phyloP scores from a whole-genome alignment of 352 stramenopile genomes.

The Thalassiosira pacifica region DNA sequence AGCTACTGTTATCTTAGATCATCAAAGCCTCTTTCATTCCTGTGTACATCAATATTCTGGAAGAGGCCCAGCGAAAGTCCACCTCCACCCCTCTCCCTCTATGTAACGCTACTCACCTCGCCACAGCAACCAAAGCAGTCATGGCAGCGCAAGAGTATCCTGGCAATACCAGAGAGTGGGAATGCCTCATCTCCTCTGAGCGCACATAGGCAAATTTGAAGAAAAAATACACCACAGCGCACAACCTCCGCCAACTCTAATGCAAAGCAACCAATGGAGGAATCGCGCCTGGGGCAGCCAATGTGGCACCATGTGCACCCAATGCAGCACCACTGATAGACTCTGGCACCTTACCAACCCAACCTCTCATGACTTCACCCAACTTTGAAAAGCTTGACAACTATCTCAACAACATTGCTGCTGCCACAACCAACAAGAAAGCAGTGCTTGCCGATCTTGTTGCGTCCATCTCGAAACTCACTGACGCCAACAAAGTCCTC shows the following conservation, averaged over 20 bases:
- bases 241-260: not conserved
- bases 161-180: not conserved
- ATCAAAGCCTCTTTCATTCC: not conserved
- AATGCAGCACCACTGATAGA: not conserved
- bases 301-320: no score
- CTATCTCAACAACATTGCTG: slow-evolving; percentile 13
- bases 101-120: not conserved
- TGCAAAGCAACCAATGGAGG: not conserved
- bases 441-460: not conserved
- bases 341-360: no score
- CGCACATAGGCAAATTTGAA: slow-evolving; percentile 30
- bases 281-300: not conserved
- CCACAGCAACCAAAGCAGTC: slow-evolving; percentile 26
- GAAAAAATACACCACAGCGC: not conserved
- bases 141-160: not conserved
- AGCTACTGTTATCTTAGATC: no score
- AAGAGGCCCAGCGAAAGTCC: slow-evolving; percentile 23
- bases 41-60: slow-evolving; percentile 44
- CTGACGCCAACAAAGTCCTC: not conserved
- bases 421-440: slow-evolving; percentile 3
- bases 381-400: not conserved
- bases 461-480: not conserved
- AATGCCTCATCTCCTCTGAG: not conserved
- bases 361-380: not conserved
- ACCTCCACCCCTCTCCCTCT: slow-evolving; percentile 1